Evolutionary conservation across 225 moss, liverwort and hornwort genomes (phyloP).

Genomic region (Pseudoscleropodium purum): DNA sequence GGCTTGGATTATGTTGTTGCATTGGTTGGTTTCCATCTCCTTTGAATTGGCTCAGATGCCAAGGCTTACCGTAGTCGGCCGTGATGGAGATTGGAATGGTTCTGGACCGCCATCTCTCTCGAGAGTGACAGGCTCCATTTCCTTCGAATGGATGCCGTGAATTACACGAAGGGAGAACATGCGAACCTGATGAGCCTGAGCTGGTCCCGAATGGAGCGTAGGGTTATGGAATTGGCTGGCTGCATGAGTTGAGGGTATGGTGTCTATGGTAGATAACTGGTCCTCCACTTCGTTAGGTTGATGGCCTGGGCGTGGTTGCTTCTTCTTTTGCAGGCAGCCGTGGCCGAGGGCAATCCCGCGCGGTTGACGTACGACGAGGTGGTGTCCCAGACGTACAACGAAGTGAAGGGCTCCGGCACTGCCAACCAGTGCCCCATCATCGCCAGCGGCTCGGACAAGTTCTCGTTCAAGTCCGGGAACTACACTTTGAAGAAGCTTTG

Average conservation of each 20-base stretch:
- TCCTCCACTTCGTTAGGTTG: neutral
- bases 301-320: neutral
- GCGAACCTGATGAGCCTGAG: no score
- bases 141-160: neutral
- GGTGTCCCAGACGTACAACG: slow-evolving; percentile 18
- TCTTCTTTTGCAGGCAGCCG: slow-evolving; percentile 28
- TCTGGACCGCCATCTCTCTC: neutral
- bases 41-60: neutral
- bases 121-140: neutral
- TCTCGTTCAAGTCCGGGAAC: slow-evolving; percentile 38
- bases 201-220: neutral
- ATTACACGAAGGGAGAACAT: no score
- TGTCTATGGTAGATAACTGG: neutral
- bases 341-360: slow-evolving; percentile 45
- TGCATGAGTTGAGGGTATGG: neutral
- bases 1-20: neutral
- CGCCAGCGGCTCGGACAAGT: slow-evolving; percentile 15
- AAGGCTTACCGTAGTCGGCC: neutral
- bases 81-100: neutral
- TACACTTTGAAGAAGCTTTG: slow-evolving; percentile 69
- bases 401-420: slow-evolving; percentile 74
- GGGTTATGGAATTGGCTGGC: neutral
- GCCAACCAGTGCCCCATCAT: slow-evolving; percentile 87
- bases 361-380: slow-evolving; percentile 60
- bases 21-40: neutral